Base-by-base conservation (phyloP, 2,329 filamentous ascomycete species). In the Fusarium proliferatum region DNA sequence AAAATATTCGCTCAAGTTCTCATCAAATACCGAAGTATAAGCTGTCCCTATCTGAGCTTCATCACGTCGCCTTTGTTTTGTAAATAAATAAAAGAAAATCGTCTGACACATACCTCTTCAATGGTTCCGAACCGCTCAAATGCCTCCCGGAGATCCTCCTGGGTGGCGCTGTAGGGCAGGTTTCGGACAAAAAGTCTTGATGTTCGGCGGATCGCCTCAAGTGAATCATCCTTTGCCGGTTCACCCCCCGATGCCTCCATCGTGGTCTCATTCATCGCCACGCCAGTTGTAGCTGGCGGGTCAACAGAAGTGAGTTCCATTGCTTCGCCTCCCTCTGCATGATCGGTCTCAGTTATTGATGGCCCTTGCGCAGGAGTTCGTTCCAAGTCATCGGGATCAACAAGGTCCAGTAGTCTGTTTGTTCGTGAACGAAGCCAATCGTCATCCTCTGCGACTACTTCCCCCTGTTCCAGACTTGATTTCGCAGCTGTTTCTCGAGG, bases 11-110 rank as follows among this genome's bases (percentile, higher is more conserved):
- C 92, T 92, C 91, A 90, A 86, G 84, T 88, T 94, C 87, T 90
- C 93, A 95, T 97, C 95, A 98, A 87, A 87, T 94, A 93, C 94
- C 85, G 82, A 79, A 87, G 93, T 93, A 96, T 98, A 93, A 95
- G 96, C 91, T 98, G 96, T 98, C 96, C 96, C 96, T 98, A 98
- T 98, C 96, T 93, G 93, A 93, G 90, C 86, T 94, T 98, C 96
- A 98, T 98, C 96, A 96, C 89, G 83, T 85, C 86, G 87, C 71
- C 63, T 51, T 64, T 56, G 67, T 63, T 55, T 62, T 16, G 16
- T 45, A 43, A 46, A 55, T 67, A 66, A 49, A 57, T 34, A 52
- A 61, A 71, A 65, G 34, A 58, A 56, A 76, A 70, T 62, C 53
- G 59, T 46, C 49, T 42, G 34, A 23, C 75, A 84, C 94, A 88